Conservation (phyloP, 176 grass and related monocot genomes). For the Aechmea fasciata region DNA sequence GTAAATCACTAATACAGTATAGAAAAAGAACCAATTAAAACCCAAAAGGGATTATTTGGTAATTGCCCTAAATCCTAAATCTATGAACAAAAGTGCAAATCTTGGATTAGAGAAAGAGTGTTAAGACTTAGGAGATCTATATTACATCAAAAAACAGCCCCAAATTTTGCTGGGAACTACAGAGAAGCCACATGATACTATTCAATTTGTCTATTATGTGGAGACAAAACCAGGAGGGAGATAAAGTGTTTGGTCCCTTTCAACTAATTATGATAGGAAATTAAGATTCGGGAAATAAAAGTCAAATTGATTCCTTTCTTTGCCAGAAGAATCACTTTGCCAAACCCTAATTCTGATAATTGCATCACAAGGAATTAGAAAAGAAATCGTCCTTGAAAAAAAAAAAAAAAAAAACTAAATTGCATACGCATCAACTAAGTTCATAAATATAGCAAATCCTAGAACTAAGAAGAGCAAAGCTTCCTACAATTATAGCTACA, state of each 20-base stretch:
- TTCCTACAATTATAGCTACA: background rate
- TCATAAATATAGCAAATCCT: constrained; percentile 2
- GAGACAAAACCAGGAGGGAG: too few relatives aligned
- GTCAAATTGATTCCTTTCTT: background rate
- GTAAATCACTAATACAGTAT: background rate
- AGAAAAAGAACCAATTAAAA: background rate
- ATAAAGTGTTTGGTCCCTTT: background rate
- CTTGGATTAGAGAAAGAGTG: too few relatives aligned
- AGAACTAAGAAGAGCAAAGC: background rate
- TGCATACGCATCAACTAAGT: background rate
- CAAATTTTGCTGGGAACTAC: background rate
- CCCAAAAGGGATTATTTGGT: background rate
- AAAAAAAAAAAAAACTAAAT: background rate
- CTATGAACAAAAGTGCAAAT: background rate
- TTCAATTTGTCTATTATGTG: too few relatives aligned
- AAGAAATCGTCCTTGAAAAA: background rate
- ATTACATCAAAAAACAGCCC: background rate
- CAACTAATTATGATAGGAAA: background rate
- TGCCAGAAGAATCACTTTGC: background rate
- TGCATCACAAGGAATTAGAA: background rate
- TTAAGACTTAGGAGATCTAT: background rate
- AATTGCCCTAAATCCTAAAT: background rate
- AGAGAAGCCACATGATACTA: background rate
- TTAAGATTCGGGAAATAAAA: background rate
- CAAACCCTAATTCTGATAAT: background rate